phyloP scores from a whole-genome alignment of 1,139 yeast genomes.

The Kluyveromyces marxianus region DNA sequence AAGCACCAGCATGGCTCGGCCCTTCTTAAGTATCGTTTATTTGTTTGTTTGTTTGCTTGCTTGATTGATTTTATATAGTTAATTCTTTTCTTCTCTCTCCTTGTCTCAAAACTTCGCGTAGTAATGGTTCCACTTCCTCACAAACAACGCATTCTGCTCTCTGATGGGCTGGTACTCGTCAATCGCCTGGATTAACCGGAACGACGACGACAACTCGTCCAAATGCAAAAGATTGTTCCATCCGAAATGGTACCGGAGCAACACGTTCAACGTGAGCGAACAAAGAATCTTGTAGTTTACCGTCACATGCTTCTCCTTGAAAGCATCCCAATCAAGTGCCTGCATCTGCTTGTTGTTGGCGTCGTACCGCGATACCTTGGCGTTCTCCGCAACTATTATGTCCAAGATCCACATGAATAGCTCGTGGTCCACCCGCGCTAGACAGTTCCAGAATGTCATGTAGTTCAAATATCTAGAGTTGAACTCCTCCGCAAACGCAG shows the following conservation, averaged over 20 bases:
- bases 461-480: conserved; percentile 25
- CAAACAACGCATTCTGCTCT: conserved; percentile 17
- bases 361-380: conserved; percentile 23
- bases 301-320: conserved; percentile 22
- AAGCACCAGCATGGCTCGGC: too few species aligned
- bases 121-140: conserved; percentile 29
- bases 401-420: conserved; percentile 31
- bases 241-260: conserved; percentile 44
- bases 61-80: not conserved
- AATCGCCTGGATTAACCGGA: not conserved
- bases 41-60: not conserved
- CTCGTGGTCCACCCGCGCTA: conserved; percentile 26
- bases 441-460: conserved; percentile 27
- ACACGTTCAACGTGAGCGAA: conserved; percentile 33
- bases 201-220: conserved; percentile 14
- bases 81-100: not conserved
- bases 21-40: too few species aligned
- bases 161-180: conserved; percentile 1
- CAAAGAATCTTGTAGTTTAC: conserved; percentile 35
- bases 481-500: conserved; percentile 26
- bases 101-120: conserved; percentile 24
- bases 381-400: conserved; percentile 24
- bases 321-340: conserved; percentile 25
- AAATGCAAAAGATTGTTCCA: conserved; percentile 35
- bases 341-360: conserved; percentile 13